Evolutionary conservation across 1,284 basidiomycete species (phyloP), one percentile per base, ranked within the genome.

Genomic region (Papiliotrema terrestris): DNA sequence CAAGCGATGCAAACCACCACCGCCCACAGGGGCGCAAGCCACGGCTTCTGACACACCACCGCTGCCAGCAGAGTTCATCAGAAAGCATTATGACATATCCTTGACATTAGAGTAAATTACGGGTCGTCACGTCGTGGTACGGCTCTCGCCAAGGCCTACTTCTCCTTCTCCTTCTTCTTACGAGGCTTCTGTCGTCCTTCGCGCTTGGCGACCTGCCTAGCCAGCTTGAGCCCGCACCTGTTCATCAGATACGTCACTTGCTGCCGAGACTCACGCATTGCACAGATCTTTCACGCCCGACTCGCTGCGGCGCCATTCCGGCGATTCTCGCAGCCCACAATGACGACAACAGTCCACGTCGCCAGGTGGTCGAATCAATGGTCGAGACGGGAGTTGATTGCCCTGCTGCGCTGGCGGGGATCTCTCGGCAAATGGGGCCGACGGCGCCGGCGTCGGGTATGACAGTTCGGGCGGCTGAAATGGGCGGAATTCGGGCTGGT

Each of bases 231-330:
- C 3, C 75, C 75, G 49, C 75, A 74, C 29, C 71, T 73, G 36
- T 14, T 23, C 19, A 41, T 51, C 35, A 38, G 49, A 39, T 6
- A 25, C 29, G 17, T 23, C n/a, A 23, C 26, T 25, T 6, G 43
- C 22, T n/a, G 20, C n/a, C 9, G 23, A 36, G 36, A 82, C 88
- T 81, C 77, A 93, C 88, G 91, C 91, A 77, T 95, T 95, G 75
- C 91, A 95, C 45, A 95, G 79, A 72, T 92, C 89, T 78, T 94
- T 94, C 74, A 89, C 87, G 17, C 91, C 91, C 65, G 83, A 89
- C 53, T 76, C 76, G 29, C 71, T 91, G 74, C 95, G 92, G 67
- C 93, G 81, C 93, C 93, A 97, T 74, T 97, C 94, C 0, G 93
- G 93, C 65, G 88, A 91, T 51, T 86, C 85, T 14, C 85, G 87